Conservation (phyloP, 352 stramenopile genomes). For the Globisporangium irregulare region DNA sequence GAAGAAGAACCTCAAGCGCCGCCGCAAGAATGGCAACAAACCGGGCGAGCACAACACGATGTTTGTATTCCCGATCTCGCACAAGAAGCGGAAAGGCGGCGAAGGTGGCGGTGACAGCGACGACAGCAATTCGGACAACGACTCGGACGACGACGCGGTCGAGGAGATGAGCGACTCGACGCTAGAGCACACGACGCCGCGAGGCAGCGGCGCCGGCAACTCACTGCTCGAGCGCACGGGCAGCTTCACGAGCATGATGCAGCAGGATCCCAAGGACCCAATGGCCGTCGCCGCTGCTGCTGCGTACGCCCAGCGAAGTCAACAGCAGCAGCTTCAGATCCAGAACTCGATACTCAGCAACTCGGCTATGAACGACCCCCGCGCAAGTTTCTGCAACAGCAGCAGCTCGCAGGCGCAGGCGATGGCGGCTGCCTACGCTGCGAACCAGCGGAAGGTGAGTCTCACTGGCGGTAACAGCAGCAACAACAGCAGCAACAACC, state of each 20-base stretch:
- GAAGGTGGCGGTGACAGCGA: conserved; percentile 38
- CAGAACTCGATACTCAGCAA: neutral
- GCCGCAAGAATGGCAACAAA: conserved; percentile 37
- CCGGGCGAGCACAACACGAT: conserved; percentile 57
- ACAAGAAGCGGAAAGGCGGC: conserved; percentile 30
- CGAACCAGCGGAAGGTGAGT: conserved; percentile 14
- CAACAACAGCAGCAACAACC: conserved; percentile 17
- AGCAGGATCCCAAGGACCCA: conserved; percentile 18
- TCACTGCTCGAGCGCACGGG: conserved; percentile 12
- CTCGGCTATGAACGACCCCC: conserved; percentile 6
- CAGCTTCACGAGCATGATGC: conserved; percentile 21
- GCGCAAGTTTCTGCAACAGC: conserved; percentile 10
- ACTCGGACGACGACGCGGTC: conserved; percentile 14
- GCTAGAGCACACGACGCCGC: conserved; percentile 17
- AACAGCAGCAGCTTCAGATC: conserved; percentile 14
- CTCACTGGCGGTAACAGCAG: conserved; percentile 16
- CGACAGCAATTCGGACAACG: conserved; percentile 28
- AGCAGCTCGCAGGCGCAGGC: conserved; percentile 9
- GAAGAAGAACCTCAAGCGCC: conserved; percentile 55
- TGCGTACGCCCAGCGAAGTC: conserved; percentile 13
- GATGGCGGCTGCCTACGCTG: conserved; percentile 14
- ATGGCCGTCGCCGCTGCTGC: neutral
- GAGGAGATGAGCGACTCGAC: conserved; percentile 24
- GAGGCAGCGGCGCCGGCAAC: neutral
- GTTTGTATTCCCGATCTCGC: conserved; percentile 82